Base-by-base conservation (phyloP, 2,329 filamentous ascomycete species). In the Grosmannia huntii region DNA sequence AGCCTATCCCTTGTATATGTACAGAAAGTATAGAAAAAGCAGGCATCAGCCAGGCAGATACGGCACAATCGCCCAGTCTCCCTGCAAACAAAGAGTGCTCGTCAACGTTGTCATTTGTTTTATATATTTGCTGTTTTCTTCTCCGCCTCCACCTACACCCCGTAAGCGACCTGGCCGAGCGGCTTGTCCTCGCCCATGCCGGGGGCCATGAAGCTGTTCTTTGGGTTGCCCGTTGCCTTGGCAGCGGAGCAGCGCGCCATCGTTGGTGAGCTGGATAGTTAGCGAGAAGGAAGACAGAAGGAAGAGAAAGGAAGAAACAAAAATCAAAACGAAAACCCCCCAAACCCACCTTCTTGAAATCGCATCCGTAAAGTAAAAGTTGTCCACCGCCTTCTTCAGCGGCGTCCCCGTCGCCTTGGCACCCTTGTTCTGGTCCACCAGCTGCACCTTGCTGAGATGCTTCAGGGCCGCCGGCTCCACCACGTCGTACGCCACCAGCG, bases 281-380 rank as follows among this genome's bases (percentile, higher is more conserved):
- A 51, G 33, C n/a, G 36, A 16, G 14, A 38, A 38, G 14, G 36
- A 38, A 14, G 36, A 38, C 3, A 38, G 14, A 14, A 38, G 16
- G n/a, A 50, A 44, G 44, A 25, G 27, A 10, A n/a, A 25, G 16
- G 21, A 50, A 51, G 19, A 44, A 5, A 28, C 5, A 5, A 56
- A 31, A 51, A 28, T 12, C 27, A 50, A 19, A n/a, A n/a, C 11
- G 51, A n/a, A 41, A 28, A 21, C n/a, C n/a, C n/a, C n/a, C n/a
- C n/a, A 48, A 25, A 25, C 36, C 36, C 77, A 94, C 90, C 90
- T 96, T 81, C 94, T 86, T 46, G 91, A 95, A 72, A 99, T 96
- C 60, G 86, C 84, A 74, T 99, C 92, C 72, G 94, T 99, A 75
- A 97, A 96, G 77, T 91, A 99, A 73, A 99, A 99, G 78, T 99